Base-by-base conservation (phyloP, 805 yeast species). In the Nakazawaea ambrosiae region DNA sequence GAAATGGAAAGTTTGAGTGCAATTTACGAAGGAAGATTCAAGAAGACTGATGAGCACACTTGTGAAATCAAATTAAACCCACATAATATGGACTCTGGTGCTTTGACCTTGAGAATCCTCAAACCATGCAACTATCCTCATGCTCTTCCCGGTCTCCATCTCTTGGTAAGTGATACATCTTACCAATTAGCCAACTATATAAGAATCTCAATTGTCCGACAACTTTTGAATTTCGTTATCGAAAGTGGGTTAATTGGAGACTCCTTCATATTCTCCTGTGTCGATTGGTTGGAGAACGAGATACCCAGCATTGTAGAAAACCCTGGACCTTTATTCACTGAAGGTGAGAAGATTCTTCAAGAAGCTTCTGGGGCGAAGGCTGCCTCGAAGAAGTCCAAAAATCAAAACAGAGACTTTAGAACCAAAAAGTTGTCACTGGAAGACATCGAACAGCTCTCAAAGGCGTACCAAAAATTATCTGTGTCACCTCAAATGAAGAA, bases 211-310 rank as follows among this genome's bases (percentile, higher is more conserved):
- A 65, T 77, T 6, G 44, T 78, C 3, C 57, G 67, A 15, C 69
- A 67, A 25, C 53, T 79, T 20, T 48, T 71, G n/a, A 51, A 58
- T 9, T 65, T 69, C 44, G 47, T 80, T 2, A 47, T 58, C 3
- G 62, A 65, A 2, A 57, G 61, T 24, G 61, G 64, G 9, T 48
- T 77, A 4, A 22, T 81, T 3, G 96, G 96, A 2, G 85, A 78
- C 48, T 76, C 83, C 49, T 73, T 80, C 60, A 55, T 88, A 1
- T 82, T 65, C 51, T 61, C 77, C 5, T 63, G 86, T n/a, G 63
- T 76, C 35, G 94, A 87, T 44, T 88, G 94, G 89, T 49, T 89
- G 14, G 80, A 81, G 45, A 78, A 73, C 12, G 74, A 83, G 47
- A 59, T 81, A 31, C 57, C 64, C 4, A 55, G 57, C 2, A 66